Evolutionary conservation across 768 basidiomycete genomes (phyloP).

Genomic region (Phallus indusiatus): DNA sequence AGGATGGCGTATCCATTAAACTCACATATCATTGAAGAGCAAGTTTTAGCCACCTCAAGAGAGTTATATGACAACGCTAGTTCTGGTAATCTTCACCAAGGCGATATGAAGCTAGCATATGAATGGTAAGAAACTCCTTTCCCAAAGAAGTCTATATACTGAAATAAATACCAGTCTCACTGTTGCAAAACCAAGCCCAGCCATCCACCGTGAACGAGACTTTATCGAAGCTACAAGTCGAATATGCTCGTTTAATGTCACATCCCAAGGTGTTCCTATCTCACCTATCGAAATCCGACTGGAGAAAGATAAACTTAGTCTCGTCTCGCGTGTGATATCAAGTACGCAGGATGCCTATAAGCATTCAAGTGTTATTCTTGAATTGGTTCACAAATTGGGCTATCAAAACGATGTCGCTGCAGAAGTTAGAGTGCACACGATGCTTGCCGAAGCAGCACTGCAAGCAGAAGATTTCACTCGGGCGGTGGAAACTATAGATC

Average conservation of each 20-base stretch:
- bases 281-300: conserved; percentile 91
- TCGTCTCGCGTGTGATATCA: conserved; percentile 81
- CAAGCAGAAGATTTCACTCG: conserved; percentile 69
- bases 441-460: conserved; percentile 84
- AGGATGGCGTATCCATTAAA: conserved; percentile 25
- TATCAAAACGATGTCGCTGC: conserved; percentile 62
- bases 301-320: conserved; percentile 76
- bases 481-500: conserved; percentile 62
- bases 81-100: conserved; percentile 83
- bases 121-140: conserved; percentile 56
- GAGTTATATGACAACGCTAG: conserved; percentile 95
- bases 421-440: conserved; percentile 74
- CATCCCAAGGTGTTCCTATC: conserved; percentile 65
- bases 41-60: conserved; percentile 70
- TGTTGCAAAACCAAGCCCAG: conserved; percentile 57
- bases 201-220: conserved; percentile 61
- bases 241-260: conserved; percentile 84
- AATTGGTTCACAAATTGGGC: conserved; percentile 83
- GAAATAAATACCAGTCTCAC: conserved; percentile 44
- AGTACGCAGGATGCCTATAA: conserved; percentile 83
- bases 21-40: conserved; percentile 50
- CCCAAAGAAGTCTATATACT: conserved; percentile 9
- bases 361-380: conserved; percentile 86
- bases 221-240: conserved; percentile 98
- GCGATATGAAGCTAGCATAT: conserved; percentile 95